Evolutionary conservation across 192 early-diverging fungal genomes (phyloP).

Genomic region (Coemansia erecta): DNA sequence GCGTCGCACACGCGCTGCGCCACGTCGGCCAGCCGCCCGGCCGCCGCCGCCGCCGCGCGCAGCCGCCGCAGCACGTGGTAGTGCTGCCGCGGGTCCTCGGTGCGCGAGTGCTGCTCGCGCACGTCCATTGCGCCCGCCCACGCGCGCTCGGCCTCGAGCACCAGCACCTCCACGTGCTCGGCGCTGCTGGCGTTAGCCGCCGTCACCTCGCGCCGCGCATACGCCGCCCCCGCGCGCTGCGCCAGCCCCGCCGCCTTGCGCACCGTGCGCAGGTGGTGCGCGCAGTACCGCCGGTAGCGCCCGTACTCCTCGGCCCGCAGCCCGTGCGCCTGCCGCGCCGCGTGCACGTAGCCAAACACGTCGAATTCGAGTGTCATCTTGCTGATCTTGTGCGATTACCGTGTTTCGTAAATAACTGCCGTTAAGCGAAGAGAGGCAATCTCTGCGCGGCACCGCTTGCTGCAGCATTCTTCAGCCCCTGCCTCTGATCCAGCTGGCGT

Average conservation of each 20-base stretch:
- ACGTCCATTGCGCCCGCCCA: constrained; percentile 53
- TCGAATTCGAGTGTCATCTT: constrained; percentile 21
- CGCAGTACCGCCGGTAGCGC: constrained; percentile 47
- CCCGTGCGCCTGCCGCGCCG: constrained; percentile 37
- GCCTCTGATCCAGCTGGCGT: no score
- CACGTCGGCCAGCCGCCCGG: constrained; percentile 17
- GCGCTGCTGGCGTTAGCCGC: constrained; percentile 17
- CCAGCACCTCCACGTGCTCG: constrained; percentile 36
- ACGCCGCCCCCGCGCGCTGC: constrained; percentile 29
- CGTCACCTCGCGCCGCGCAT: constrained; percentile 21
- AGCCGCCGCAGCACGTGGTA: constrained; percentile 45
- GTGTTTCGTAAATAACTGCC: not conserved
- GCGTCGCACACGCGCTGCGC: constrained; percentile 15
- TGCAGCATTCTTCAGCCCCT: no score
- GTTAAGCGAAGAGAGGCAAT: not conserved
- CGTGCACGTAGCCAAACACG: constrained; percentile 41
- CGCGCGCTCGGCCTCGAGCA: constrained; percentile 45
- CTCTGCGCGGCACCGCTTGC: no score
- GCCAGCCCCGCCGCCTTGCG: constrained; percentile 33
- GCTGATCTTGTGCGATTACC: not conserved
- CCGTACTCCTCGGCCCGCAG: constrained; percentile 39
- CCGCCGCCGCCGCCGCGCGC: constrained; percentile 31
- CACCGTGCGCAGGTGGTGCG: constrained; percentile 36
- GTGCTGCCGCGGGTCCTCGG: constrained; percentile 49
- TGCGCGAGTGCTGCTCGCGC: constrained; percentile 42